Conservation (phyloP, 129 eudicot genomes). For the Lonicera japonica region DNA sequence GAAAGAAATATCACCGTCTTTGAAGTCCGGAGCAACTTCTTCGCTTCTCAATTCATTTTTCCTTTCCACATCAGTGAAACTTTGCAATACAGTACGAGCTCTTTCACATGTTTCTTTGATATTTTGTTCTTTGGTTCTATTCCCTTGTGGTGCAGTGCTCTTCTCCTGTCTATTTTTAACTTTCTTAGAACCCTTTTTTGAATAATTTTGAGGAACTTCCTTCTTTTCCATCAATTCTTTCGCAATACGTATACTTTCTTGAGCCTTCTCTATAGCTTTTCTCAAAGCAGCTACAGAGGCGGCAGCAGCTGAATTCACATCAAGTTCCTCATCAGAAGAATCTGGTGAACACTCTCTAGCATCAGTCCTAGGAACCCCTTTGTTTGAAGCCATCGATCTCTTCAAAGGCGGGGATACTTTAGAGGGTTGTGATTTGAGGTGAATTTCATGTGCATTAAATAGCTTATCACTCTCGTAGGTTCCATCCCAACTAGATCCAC, state of each 20-base stretch:
- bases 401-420: slow-evolving; percentile 27
- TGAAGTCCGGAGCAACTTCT: too few species aligned
- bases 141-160: slow-evolving; percentile 23
- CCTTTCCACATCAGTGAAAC: too few species aligned
- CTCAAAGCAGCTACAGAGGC: slow-evolving; percentile 70
- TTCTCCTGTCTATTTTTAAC: slow-evolving; percentile 29
- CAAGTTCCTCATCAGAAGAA: slow-evolving; percentile 57
- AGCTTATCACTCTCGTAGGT: slow-evolving; percentile 29
- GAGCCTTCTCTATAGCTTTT: slow-evolving; percentile 87
- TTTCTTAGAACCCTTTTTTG: slow-evolving; percentile 41
- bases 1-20: too few species aligned
- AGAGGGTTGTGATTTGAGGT: slow-evolving; percentile 35
- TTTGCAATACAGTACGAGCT: slow-evolving; percentile 14
- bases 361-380: slow-evolving; percentile 25
- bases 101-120: slow-evolving; percentile 23
- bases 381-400: slow-evolving; percentile 23
- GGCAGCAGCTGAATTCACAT: slow-evolving; percentile 77
- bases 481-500: slow-evolving; percentile 28
- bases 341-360: slow-evolving; percentile 29
- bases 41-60: too few species aligned
- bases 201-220: slow-evolving; percentile 40
- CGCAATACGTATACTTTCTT: slow-evolving; percentile 79
- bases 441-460: slow-evolving; percentile 19
- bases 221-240: slow-evolving; percentile 63
- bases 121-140: slow-evolving; percentile 22